A percentile compares a stretch with the other conserved stretches of the same genome.
phyloP scores from a whole-genome alignment of 2,329 filamentous ascomycete genomes.

The Ophiostoma novo-ulmi region DNA sequence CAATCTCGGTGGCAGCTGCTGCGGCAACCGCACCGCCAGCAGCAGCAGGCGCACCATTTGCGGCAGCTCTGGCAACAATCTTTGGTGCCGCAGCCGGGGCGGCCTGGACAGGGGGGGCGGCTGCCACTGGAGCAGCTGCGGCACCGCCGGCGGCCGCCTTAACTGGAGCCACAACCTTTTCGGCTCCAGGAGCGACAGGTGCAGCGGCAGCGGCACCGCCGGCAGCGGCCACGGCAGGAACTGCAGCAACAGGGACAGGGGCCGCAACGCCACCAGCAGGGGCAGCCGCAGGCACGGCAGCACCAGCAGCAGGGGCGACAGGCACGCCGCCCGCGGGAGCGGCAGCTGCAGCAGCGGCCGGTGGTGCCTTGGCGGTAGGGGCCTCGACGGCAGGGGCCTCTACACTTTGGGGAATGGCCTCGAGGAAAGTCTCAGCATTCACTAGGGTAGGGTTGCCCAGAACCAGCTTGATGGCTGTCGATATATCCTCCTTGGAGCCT shows the following conservation, averaged over 20 bases:
- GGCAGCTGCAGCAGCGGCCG: not conserved
- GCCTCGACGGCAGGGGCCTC: slow-evolving; percentile 5
- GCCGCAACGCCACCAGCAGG: not conserved
- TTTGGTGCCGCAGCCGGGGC: slow-evolving; percentile 12
- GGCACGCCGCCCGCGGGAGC: slow-evolving; percentile 17
- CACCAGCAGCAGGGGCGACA: not conserved
- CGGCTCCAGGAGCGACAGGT: not conserved
- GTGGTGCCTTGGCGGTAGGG: slow-evolving; percentile 9
- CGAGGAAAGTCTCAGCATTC: slow-evolving; percentile 57
- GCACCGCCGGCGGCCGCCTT: not conserved
- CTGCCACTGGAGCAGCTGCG: not conserved
- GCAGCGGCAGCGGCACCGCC: not conserved
- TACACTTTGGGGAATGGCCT: slow-evolving; percentile 44
- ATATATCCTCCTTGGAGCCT: slow-evolving; percentile 61
- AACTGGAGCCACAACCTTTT: not conserved
- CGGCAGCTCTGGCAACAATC: not conserved
- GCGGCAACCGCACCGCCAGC: not conserved
- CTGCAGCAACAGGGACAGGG: not conserved
- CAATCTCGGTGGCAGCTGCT: not conserved
- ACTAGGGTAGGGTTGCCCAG: slow-evolving; percentile 53
- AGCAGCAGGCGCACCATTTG: not conserved
- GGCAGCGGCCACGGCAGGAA: not conserved
- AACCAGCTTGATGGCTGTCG: slow-evolving; percentile 56
- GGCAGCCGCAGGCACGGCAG: not conserved
- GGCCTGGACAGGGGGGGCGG: not conserved